Evolutionary conservation across 352 stramenopile species (phyloP), one percentile per base, ranked within the genome.

Genomic region (Pythium insidiosum): DNA sequence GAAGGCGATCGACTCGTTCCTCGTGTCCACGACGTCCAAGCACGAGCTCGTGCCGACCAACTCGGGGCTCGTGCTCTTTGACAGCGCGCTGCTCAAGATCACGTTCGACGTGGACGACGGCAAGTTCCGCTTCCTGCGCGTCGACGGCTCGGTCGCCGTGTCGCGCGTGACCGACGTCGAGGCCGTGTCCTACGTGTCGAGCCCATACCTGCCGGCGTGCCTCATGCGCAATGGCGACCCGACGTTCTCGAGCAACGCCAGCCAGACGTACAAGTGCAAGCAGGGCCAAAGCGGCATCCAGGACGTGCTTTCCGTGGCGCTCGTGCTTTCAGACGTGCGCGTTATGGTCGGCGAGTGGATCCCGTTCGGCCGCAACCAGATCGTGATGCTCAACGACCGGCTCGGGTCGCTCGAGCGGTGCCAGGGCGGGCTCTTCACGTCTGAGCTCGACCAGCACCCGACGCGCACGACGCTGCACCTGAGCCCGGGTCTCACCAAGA

Each of bases 301-400:
- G 36, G 91, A 98, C 52, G 88, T 97, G 58, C 75, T 98, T 11
- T 93, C 90, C 30, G 91, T 97, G 52, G 91, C 97, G 18, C 97
- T 98, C 50, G 97, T 96, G 26, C 68, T 99, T 31, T 96, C 97
- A 51, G 95, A 94, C 24, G 94, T 98, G 23, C 94, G 86, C 4
- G 78, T 99, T 11, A 98, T 99, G 69, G 92, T 98, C 25, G 90
- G 91, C 9, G 95, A 99, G 66, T 98, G 96, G 71, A 98, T 99
- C 39, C 95, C 95, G 20, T 98, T 98, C 52, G 95, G 95, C 7
- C 82, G 92, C 1, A 99, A 99, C 61, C 87, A 98, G 67, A 97
- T 99, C 35, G 90, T 99, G 37, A 88, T 96, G 42, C 69, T 99
- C 2, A 99, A 99, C 46, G 95, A 97, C 44, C 96, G 95, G 23